Conservation (phyloP, 495 filamentous ascomycete genomes). For the Glonium stellatum region DNA sequence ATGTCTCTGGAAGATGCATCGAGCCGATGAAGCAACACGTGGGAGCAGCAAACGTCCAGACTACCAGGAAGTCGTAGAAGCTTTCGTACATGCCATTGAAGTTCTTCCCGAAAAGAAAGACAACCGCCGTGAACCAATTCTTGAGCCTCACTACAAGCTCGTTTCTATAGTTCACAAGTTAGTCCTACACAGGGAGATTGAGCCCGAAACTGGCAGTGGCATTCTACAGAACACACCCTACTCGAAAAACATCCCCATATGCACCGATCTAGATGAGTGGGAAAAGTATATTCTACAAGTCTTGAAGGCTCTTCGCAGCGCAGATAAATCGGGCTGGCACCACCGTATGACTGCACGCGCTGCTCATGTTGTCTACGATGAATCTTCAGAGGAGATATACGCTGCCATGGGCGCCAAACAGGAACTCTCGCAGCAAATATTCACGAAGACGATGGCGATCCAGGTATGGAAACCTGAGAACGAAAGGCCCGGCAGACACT, state of each 20-base stretch:
- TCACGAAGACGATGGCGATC: slow-evolving; percentile 89
- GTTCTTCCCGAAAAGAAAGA: slow-evolving; percentile 74
- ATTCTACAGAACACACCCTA: slow-evolving; percentile 52
- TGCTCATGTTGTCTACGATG: slow-evolving; percentile 68
- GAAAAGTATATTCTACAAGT: slow-evolving; percentile 65
- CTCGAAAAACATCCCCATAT: slow-evolving; percentile 43
- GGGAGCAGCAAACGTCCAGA: slow-evolving; percentile 21
- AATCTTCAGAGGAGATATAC: slow-evolving; percentile 39
- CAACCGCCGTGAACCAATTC: slow-evolving; percentile 69
- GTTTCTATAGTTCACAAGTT: slow-evolving; percentile 81
- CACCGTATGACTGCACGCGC: slow-evolving; percentile 79
- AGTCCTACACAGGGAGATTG: slow-evolving; percentile 41
- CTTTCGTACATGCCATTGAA: slow-evolving; percentile 68
- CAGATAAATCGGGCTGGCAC: slow-evolving; percentile 95
- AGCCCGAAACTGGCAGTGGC: slow-evolving; percentile 47
- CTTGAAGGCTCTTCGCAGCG: slow-evolving; percentile 66
- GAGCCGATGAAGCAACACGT: slow-evolving; percentile 43
- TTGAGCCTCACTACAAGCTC: slow-evolving; percentile 96
- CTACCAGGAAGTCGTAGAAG: slow-evolving; percentile 56
- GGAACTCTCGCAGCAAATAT: slow-evolving; percentile 78
- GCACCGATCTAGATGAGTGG: slow-evolving; percentile 58
- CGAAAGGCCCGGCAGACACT: slow-evolving; percentile 85
- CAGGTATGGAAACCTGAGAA: slow-evolving; percentile 95
- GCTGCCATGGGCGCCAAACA: slow-evolving; percentile 58
- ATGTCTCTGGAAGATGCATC: slow-evolving; percentile 91